Conservation (phyloP, 345 rosid genomes). For the Ceriops zippeliana region DNA sequence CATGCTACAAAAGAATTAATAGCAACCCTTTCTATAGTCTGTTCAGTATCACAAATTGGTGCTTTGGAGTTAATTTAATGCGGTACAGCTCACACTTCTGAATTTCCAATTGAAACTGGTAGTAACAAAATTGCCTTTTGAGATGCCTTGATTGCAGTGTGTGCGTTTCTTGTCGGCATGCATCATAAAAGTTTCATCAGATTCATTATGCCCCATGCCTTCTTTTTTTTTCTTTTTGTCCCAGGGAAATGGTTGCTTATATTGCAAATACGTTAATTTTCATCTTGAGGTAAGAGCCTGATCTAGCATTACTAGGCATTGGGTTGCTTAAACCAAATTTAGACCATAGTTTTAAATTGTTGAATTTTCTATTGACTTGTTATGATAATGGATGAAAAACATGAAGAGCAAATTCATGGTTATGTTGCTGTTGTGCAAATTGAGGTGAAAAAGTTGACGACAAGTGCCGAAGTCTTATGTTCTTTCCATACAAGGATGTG, state of each 20-base stretch:
- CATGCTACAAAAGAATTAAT: too few species aligned
- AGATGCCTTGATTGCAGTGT: neutral
- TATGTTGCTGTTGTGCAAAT: neutral
- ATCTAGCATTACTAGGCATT: neutral
- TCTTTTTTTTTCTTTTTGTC: neutral
- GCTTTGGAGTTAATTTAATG: too few species aligned
- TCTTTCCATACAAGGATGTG: neutral
- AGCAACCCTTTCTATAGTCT: too few species aligned
- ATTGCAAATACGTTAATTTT: slow-evolving; percentile 95
- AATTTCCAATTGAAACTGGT: neutral
- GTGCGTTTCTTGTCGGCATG: neutral
- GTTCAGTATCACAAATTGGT: too few species aligned
- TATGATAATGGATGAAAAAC: neutral
- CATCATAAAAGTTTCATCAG: neutral
- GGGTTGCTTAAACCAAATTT: neutral
- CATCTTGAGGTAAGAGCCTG: slow-evolving; percentile 69
- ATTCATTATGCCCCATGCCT: neutral
- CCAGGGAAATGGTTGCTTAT: slow-evolving; percentile 97
- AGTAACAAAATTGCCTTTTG: neutral
- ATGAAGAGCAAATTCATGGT: neutral
- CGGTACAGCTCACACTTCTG: too few species aligned
- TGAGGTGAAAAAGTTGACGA: neutral
- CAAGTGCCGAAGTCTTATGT: neutral
- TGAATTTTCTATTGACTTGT: slow-evolving; percentile 1
- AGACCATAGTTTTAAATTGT: neutral